Conservation (phyloP, 2,329 filamentous ascomycete species). For the Gnomoniopsis sp. region DNA sequence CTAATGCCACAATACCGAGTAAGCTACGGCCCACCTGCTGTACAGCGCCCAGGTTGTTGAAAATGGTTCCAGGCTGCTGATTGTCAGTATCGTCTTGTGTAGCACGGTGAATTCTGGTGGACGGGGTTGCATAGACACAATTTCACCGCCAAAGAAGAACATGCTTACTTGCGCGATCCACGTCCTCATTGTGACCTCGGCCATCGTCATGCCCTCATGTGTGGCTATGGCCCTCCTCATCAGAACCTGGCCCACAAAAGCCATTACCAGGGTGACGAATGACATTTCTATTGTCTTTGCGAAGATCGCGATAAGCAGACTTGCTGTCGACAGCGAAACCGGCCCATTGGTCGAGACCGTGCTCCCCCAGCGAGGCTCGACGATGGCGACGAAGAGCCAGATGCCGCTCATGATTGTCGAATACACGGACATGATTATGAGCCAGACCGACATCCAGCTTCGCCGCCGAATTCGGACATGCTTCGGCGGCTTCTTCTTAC, state of each 20-base stretch:
- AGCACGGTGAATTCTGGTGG: background rate
- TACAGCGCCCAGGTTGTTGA: constrained; percentile 66
- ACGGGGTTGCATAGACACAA: too few species aligned
- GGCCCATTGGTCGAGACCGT: constrained; percentile 50
- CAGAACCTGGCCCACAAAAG: constrained; percentile 70
- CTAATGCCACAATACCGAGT: constrained; percentile 61
- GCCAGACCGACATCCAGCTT: constrained; percentile 48
- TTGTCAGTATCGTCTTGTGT: background rate
- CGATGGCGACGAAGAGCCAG: constrained; percentile 62
- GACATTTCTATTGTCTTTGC: constrained; percentile 76
- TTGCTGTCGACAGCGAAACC: constrained; percentile 61
- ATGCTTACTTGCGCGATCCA: constrained; percentile 54
- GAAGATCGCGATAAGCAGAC: constrained; percentile 63
- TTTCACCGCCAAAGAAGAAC: background rate
- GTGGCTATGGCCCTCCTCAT: constrained; percentile 65
- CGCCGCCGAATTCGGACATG: constrained; percentile 12
- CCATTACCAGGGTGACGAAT: constrained; percentile 74
- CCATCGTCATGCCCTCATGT: constrained; percentile 65
- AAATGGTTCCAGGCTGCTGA: constrained; percentile 64
- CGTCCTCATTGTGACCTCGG: constrained; percentile 73
- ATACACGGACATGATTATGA: constrained; percentile 53
- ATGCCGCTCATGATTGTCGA: constrained; percentile 62
- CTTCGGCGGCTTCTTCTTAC: background rate
- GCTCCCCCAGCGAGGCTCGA: constrained; percentile 60
- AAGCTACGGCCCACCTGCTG: constrained; percentile 61